Conservation (phyloP, 495 filamentous ascomycete genomes). For the Tetracladium marchalianum region DNA sequence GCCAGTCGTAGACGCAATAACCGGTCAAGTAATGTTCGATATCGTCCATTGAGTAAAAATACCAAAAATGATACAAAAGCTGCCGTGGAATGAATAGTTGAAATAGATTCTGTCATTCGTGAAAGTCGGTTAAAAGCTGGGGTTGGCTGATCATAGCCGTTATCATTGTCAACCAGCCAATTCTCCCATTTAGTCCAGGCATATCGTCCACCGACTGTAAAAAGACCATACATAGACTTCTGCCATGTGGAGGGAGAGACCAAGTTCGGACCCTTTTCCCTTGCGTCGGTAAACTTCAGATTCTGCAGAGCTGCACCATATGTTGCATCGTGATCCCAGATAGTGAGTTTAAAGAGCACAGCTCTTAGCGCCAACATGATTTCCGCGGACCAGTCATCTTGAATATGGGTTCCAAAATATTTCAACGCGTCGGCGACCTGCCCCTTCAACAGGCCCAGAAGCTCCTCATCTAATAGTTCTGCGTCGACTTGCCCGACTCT, state of each 20-base stretch:
- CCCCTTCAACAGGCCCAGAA: slow-evolving; percentile 71
- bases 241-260: slow-evolving; percentile 61
- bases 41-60: slow-evolving; percentile 82
- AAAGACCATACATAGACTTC: slow-evolving; percentile 71
- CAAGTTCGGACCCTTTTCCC: slow-evolving; percentile 49
- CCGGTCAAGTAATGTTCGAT: slow-evolving; percentile 84
- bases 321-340: slow-evolving; percentile 93
- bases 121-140: slow-evolving; percentile 47
- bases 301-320: slow-evolving; percentile 93
- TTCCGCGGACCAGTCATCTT: slow-evolving; percentile 79
- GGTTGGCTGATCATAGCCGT: slow-evolving; percentile 53
- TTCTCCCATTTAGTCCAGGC: slow-evolving; percentile 84
- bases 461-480: slow-evolving; percentile 88
- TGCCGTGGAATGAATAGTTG: slow-evolving; percentile 66
- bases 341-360: slow-evolving; percentile 83
- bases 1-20: slow-evolving; percentile 77
- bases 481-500: slow-evolving; percentile 96
- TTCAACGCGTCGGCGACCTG: slow-evolving; percentile 87
- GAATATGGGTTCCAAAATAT: slow-evolving; percentile 60
- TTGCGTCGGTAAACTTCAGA: slow-evolving; percentile 78
- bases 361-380: slow-evolving; percentile 68
- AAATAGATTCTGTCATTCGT: slow-evolving; percentile 55
- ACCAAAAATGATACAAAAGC: slow-evolving; percentile 78
- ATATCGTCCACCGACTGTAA: slow-evolving; percentile 84
- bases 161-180: slow-evolving; percentile 66